Evolutionary conservation across 2,329 filamentous ascomycete species (phyloP).

Genomic region (Monosporascus sp.): DNA sequence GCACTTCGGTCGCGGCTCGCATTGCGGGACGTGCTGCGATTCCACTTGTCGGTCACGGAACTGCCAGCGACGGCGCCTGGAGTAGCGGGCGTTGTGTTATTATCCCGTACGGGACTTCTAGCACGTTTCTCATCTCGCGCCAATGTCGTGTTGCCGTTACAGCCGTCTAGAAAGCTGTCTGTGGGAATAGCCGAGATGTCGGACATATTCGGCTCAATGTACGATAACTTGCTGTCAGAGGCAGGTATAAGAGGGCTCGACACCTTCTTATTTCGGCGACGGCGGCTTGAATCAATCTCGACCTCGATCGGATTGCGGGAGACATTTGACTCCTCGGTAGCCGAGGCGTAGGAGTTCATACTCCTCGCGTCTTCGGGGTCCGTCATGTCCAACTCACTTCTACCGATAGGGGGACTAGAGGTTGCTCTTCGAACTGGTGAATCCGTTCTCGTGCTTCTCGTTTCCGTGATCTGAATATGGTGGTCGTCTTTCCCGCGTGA

Average conservation of each 20-base stretch:
- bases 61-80: slow-evolving; percentile 33
- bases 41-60: slow-evolving; percentile 36
- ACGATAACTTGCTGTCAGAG: slow-evolving; percentile 50
- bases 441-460: slow-evolving; percentile 65
- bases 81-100: slow-evolving; percentile 34
- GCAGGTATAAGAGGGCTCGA: slow-evolving; percentile 63
- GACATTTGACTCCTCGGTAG: slow-evolving; percentile 73
- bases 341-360: slow-evolving; percentile 70
- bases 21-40: slow-evolving; percentile 37
- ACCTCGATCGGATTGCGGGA: slow-evolving; percentile 78
- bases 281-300: slow-evolving; percentile 65
- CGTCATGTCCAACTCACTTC: slow-evolving; percentile 48
- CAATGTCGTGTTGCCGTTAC: slow-evolving; percentile 36
- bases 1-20: slow-evolving; percentile 36
- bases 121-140: slow-evolving; percentile 32
- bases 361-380: slow-evolving; percentile 59
- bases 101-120: slow-evolving; percentile 36
- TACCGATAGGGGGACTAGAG: slow-evolving; percentile 48
- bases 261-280: slow-evolving; percentile 45
- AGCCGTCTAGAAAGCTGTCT: slow-evolving; percentile 58
- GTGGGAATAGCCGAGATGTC: slow-evolving; percentile 76
- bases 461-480: slow-evolving; percentile 82
- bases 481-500: slow-evolving; percentile 62
- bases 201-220: slow-evolving; percentile 64
- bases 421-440: slow-evolving; percentile 40